phyloP scores from a whole-genome alignment of 345 rosid species.

The Fremontodendron californicum region DNA sequence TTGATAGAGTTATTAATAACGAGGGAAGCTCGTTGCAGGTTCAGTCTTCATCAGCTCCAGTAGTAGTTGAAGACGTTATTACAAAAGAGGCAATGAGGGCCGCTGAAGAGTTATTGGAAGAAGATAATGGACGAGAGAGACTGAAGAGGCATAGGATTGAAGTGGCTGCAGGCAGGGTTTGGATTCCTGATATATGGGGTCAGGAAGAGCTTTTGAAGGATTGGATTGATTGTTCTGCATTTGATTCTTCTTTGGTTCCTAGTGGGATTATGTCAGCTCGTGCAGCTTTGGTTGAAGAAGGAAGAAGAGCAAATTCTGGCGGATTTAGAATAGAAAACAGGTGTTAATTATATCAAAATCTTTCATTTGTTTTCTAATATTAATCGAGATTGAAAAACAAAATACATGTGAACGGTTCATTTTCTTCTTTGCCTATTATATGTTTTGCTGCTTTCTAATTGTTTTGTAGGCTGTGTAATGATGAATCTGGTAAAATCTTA shows the following conservation, averaged over 20 bases:
- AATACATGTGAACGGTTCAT: neutral
- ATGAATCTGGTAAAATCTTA: conserved; percentile 13
- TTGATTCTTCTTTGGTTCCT: conserved; percentile 51
- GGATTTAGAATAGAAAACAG: conserved; percentile 52
- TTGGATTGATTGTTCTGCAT: conserved; percentile 70
- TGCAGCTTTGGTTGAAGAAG: conserved; percentile 46
- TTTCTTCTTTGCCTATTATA: neutral
- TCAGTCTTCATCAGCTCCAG: conserved; percentile 1
- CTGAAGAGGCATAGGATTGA: conserved; percentile 41
- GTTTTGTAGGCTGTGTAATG: neutral
- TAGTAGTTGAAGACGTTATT: neutral
- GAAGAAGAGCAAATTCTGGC: conserved; percentile 44
- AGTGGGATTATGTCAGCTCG: conserved; percentile 61
- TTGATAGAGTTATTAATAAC: neutral
- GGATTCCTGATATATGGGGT: conserved; percentile 94
- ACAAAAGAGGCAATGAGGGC: neutral
- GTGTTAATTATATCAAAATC: conserved; percentile 30
- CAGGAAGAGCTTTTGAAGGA: conserved; percentile 77
- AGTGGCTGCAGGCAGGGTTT: conserved; percentile 55
- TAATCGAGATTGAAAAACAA: neutral
- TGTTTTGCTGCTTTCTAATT: neutral
- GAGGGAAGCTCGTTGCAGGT: conserved; percentile 15
- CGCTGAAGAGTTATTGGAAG: neutral
- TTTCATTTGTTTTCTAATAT: neutral
- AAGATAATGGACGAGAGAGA: conserved; percentile 38